A percentile compares a stretch with the other conserved stretches of the same genome.
Conservation (phyloP, 1,139 yeast species). For the Citeromyces hawaiiensis region DNA sequence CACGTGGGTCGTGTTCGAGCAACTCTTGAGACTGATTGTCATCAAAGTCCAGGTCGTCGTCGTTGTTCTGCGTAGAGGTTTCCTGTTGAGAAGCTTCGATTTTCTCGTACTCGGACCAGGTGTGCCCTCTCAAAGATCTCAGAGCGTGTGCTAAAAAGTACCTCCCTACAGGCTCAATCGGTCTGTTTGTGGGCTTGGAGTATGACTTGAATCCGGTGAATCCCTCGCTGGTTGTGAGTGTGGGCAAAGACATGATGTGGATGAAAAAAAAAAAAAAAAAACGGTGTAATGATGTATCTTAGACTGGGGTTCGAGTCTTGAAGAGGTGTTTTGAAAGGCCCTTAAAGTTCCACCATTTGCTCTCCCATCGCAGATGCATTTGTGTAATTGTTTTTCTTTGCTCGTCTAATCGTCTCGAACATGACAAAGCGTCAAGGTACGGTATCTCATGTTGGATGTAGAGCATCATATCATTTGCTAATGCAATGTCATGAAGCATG, state of each 20-base stretch:
- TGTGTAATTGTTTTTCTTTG: too few relatives aligned
- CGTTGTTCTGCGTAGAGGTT: conserved; percentile 51
- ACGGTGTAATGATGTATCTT: too few relatives aligned
- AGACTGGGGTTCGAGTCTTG: too few relatives aligned
- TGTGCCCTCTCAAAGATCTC: conserved; percentile 91
- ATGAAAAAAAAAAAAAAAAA: neutral
- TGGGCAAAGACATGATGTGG: conserved; percentile 12
- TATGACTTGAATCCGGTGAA: conserved; percentile 41
- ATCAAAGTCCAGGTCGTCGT: conserved; percentile 67
- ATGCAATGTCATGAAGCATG: too few relatives aligned
- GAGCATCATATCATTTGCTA: too few relatives aligned
- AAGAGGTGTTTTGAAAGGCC: too few relatives aligned
- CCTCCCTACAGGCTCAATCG: conserved; percentile 95
- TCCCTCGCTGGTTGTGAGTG: conserved; percentile 26
- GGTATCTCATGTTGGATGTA: too few relatives aligned
- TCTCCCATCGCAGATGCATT: too few relatives aligned
- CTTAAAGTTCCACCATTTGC: too few relatives aligned
- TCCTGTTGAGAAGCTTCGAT: conserved; percentile 89
- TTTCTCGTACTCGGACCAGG: conserved; percentile 96
- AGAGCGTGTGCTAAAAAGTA: conserved; percentile 94
- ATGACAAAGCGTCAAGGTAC: too few relatives aligned
- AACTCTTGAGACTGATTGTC: conserved; percentile 58
- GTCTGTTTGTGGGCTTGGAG: conserved; percentile 66
- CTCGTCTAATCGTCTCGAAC: too few relatives aligned
- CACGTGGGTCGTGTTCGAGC: conserved; percentile 87